Conservation (phyloP, 2,329 filamentous ascomycete genomes). For the Cyphellophora europaea region DNA sequence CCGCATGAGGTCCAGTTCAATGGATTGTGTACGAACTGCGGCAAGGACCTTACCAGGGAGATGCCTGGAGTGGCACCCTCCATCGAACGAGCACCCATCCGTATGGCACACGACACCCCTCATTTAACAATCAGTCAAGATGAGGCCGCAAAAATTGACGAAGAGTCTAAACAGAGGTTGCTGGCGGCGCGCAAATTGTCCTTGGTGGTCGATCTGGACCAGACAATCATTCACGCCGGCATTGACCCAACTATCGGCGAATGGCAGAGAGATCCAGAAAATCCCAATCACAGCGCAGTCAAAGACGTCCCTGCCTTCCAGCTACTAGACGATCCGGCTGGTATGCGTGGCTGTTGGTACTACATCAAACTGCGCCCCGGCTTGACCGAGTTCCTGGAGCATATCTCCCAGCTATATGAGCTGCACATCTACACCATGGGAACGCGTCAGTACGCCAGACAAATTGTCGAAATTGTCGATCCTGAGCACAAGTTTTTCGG, state of each 20-base stretch:
- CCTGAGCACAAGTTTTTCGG: conserved; percentile 83
- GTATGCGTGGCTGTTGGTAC: conserved; percentile 76
- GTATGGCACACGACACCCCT: conserved; percentile 89
- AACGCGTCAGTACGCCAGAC: conserved; percentile 87
- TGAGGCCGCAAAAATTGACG: conserved; percentile 73
- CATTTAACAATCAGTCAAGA: conserved; percentile 73
- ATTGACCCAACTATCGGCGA: conserved; percentile 94
- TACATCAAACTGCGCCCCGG: conserved; percentile 97
- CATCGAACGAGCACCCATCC: conserved; percentile 75
- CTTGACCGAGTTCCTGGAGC: conserved; percentile 67
- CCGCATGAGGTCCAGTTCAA: conserved; percentile 84
- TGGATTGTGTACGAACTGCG: conserved; percentile 83
- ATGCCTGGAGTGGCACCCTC: conserved; percentile 11
- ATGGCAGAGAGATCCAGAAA: conserved; percentile 81
- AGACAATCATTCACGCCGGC: conserved; percentile 96
- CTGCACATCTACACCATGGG: conserved; percentile 99
- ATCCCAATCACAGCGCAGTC: conserved; percentile 84
- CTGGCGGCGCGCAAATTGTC: conserved; percentile 75
- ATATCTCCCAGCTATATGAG: conserved; percentile 75
- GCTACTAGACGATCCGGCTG: conserved; percentile 72
- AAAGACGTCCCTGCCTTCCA: conserved; percentile 85
- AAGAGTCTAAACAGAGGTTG: conserved; percentile 75
- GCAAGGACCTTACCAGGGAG: conserved; percentile 87
- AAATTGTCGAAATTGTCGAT: conserved; percentile 87
- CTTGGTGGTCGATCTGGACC: conserved; percentile 91